These are phyloP conservation scores for Kentomonas sorsogonicus DNA, from an alignment of 208 protist species.

Conservation along the genomic window DNA sequence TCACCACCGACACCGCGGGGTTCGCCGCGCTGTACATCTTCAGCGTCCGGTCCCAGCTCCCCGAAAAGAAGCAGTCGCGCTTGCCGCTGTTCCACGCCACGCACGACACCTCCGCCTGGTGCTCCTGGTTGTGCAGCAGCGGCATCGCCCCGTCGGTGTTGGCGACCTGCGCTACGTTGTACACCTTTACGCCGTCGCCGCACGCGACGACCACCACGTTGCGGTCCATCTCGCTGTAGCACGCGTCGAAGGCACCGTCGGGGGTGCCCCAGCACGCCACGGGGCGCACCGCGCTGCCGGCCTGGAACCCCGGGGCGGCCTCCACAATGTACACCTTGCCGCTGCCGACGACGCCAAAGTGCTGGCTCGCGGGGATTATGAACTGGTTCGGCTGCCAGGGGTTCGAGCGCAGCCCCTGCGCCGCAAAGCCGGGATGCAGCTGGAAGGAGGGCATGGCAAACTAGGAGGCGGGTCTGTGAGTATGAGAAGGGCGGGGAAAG, in stretches of 20 bases:
- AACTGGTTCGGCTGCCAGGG: slow-evolving; percentile 80
- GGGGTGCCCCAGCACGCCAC: slow-evolving; percentile 78
- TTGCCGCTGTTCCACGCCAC: slow-evolving; percentile 67
- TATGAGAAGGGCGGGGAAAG: background rate
- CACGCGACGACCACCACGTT: slow-evolving; percentile 77
- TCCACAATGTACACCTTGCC: slow-evolving; percentile 90
- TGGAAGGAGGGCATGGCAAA: slow-evolving; percentile 83
- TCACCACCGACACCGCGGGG: slow-evolving; percentile 50
- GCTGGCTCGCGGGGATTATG: slow-evolving; percentile 63
- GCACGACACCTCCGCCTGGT: slow-evolving; percentile 78
- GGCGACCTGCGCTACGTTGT: slow-evolving; percentile 57
- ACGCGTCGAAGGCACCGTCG: slow-evolving; percentile 83
- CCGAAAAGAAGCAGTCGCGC: slow-evolving; percentile 72
- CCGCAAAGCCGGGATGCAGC: slow-evolving; percentile 82
- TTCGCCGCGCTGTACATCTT: slow-evolving; percentile 74
- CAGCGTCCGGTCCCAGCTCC: slow-evolving; percentile 79
- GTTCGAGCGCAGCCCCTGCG: slow-evolving; percentile 74
- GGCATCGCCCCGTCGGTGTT: slow-evolving; percentile 79
- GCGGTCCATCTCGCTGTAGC: slow-evolving; percentile 76
- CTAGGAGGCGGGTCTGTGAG: background rate
- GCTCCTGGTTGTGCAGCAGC: slow-evolving; percentile 65
- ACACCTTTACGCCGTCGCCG: slow-evolving; percentile 87
- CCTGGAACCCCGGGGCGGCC: slow-evolving; percentile 38
- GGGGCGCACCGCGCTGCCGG: slow-evolving; percentile 45
- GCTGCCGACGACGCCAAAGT: slow-evolving; percentile 82